Conservation (phyloP, 1,284 basidiomycete species). For the Polyporus tsugae region DNA sequence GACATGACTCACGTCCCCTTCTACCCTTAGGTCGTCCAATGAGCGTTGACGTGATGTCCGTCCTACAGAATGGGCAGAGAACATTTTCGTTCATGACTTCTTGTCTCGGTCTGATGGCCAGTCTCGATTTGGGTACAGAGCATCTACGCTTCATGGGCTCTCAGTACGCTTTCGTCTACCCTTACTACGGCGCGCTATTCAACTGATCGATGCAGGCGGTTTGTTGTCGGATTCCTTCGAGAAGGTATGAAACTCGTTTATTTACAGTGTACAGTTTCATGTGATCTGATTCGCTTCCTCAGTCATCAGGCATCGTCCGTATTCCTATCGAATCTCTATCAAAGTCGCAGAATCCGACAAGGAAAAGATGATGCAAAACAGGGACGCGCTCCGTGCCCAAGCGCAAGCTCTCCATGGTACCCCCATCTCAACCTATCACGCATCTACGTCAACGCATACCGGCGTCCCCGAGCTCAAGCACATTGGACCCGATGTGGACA, state of each 20-base stretch:
- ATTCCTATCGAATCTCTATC: conserved; percentile 75
- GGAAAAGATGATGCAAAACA: conserved; percentile 64
- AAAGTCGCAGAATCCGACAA: conserved; percentile 81
- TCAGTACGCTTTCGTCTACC: conserved; percentile 30
- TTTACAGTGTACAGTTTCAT: neutral
- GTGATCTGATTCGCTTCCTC: neutral
- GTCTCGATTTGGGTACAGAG: conserved; percentile 90
- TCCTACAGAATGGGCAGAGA: conserved; percentile 74
- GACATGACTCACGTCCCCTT: conserved; percentile 9
- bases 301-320: conserved; percentile 76
- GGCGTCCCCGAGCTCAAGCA: conserved; percentile 54
- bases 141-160: conserved; percentile 95
- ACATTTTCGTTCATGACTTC: conserved; percentile 91
- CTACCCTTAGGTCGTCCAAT: conserved; percentile 66
- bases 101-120: conserved; percentile 91
- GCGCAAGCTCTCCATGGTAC: conserved; percentile 32
- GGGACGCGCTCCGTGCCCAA: conserved; percentile 26
- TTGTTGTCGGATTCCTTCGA: conserved; percentile 83
- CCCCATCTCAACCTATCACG: conserved; percentile 3
- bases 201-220: conserved; percentile 58
- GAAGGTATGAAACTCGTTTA: conserved; percentile 57
- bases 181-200: neutral
- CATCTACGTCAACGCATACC: neutral
- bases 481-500: conserved; percentile 47
- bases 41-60: conserved; percentile 83